Percentiles rank a stretch among this genome's conserved stretches.
Evolutionary conservation across 176 grass and related monocot genomes (phyloP).

Genomic region (Oryza meyeriana): DNA sequence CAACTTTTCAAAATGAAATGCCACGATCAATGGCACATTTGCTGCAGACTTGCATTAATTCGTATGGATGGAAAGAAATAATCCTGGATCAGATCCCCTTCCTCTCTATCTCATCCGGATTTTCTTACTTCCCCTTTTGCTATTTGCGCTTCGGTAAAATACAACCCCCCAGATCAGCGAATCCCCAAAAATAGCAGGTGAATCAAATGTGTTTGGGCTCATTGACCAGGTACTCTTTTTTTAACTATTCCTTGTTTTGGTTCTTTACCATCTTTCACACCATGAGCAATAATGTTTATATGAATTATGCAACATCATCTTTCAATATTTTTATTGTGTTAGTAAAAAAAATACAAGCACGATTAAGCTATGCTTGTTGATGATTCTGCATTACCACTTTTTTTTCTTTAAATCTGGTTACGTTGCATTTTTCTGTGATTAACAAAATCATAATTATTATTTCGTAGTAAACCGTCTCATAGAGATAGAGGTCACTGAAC

Average conservation of each 20-base stretch:
- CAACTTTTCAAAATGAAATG: no score
- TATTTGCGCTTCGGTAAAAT: no score
- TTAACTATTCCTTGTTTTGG: neutral
- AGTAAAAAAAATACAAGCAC: neutral
- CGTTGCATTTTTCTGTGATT: neutral
- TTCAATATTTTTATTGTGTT: neutral
- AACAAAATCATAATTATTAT: neutral
- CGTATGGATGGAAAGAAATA: no score
- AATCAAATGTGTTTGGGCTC: neutral
- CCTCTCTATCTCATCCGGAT: no score
- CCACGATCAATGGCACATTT: no score
- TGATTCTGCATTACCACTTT: neutral
- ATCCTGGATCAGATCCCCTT: no score
- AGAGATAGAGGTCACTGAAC: neutral
- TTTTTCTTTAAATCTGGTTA: neutral
- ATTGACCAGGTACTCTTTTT: slow-evolving; percentile 51
- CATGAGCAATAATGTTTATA: neutral
- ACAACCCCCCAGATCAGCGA: no score
- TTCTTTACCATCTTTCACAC: slow-evolving; percentile 25
- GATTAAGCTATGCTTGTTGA: neutral
- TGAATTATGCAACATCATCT: neutral
- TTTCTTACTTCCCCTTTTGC: no score
- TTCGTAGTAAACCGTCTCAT: neutral
- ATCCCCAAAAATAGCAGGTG: no score
- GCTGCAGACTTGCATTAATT: no score